Percentiles rank a stretch among this genome's conserved stretches.
These are phyloP conservation scores for Papilionanthe hybrid DNA, from an alignment of 116 monocot species.

Conservation along the genomic window DNA sequence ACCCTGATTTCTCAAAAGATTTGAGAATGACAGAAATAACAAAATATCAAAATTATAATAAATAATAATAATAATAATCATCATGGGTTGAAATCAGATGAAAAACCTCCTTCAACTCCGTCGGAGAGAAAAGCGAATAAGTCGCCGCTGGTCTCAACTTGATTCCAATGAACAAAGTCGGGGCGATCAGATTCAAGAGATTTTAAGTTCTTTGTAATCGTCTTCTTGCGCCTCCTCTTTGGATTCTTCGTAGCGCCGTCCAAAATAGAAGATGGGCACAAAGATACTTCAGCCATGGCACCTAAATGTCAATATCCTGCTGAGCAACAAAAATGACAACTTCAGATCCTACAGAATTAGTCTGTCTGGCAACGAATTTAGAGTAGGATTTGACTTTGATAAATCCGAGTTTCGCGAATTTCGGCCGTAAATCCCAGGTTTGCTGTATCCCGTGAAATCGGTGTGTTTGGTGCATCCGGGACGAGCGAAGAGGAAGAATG, in stretches of 20 bases:
- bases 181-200: background rate
- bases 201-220: background rate
- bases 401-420: no score
- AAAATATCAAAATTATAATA: background rate
- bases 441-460: no score
- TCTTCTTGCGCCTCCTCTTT: conserved; percentile 11
- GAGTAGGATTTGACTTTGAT: no score
- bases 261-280: background rate
- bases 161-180: conserved; percentile 29
- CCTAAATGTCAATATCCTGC: background rate
- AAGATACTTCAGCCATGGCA: background rate
- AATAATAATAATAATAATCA: background rate
- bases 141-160: conserved; percentile 33
- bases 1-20: conserved; percentile 41
- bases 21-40: background rate
- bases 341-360: no score
- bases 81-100: background rate
- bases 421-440: no score
- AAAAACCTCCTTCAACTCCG: conserved; percentile 62
- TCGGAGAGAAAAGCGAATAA: conserved; percentile 49
- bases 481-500: no score
- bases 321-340: no score
- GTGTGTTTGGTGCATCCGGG: no score
- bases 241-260: background rate
- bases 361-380: no score